These are phyloP conservation scores for Zygnema cylindricum DNA, from an alignment of 139 green algal species.

Conservation along the genomic window DNA sequence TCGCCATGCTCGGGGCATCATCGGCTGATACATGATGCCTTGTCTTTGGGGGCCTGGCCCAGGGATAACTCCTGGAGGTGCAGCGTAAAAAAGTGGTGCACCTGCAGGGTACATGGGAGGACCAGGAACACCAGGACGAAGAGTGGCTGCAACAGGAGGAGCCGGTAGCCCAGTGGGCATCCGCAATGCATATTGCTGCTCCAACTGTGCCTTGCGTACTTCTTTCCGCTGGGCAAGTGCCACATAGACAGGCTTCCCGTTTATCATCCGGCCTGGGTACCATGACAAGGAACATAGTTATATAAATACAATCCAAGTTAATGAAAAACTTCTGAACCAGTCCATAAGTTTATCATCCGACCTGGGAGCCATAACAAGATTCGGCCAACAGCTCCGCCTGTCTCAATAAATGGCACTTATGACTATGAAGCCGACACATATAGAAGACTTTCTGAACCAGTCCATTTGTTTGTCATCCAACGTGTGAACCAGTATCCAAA, in stretches of 20 bases:
- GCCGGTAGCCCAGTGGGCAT: neutral
- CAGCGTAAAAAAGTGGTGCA: constrained; percentile 58
- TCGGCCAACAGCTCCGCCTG: no score
- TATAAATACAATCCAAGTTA: no score
- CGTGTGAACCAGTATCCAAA: no score
- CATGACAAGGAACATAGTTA: neutral
- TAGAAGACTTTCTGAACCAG: no score
- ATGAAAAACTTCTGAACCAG: no score
- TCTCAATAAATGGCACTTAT: neutral
- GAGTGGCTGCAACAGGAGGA: neutral
- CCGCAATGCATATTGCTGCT: constrained; percentile 64
- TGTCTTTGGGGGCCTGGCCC: constrained; percentile 13
- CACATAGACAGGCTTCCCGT: constrained; percentile 69
- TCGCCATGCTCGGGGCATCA: constrained; percentile 50
- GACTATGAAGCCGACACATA: constrained; percentile 12
- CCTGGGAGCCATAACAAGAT: no score
- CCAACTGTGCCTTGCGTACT: constrained; percentile 65
- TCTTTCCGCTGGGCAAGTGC: constrained; percentile 71
- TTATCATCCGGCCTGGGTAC: constrained; percentile 44
- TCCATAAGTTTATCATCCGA: no score
- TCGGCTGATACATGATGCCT: constrained; percentile 55
- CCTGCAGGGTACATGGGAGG: constrained; percentile 53
- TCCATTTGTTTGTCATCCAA: no score
- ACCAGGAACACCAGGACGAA: constrained; percentile 10
- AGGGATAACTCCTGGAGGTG: constrained; percentile 45